phyloP scores from a whole-genome alignment of 495 filamentous ascomycete species.

The Aspergillus haitiensis region DNA sequence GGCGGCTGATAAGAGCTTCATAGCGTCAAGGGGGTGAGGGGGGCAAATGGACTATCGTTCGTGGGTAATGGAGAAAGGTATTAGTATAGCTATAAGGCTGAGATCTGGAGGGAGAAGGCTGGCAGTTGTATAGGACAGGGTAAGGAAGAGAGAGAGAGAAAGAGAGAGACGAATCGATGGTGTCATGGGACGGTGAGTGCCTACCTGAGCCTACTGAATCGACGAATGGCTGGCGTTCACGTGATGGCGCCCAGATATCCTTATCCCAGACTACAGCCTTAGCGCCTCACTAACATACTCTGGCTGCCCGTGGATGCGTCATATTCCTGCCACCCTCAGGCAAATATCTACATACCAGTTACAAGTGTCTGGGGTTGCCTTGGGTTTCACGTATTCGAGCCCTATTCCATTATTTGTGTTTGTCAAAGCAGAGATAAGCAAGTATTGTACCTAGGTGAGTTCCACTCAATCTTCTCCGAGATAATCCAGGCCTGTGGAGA shows the following conservation, averaged over 20 bases:
- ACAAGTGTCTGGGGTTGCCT: background rate
- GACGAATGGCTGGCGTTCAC: constrained; percentile 7
- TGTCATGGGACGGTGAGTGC: constrained; percentile 18
- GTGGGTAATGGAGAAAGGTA: background rate
- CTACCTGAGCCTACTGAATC: constrained; percentile 2
- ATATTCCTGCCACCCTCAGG: background rate
- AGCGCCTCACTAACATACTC: background rate
- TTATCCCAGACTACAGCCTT: background rate
- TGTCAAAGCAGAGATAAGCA: too few species aligned
- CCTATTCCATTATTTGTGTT: too few species aligned
- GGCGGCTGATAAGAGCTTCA: constrained; percentile 50
- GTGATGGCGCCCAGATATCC: constrained; percentile 8
- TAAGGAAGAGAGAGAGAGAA: background rate
- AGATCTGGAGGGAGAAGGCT: background rate
- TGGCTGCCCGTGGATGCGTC: background rate
- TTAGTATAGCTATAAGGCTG: background rate
- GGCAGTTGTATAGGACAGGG: background rate
- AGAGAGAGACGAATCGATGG: constrained; percentile 10
- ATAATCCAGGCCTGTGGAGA: too few species aligned
- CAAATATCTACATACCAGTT: too few species aligned
- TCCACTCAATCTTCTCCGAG: too few species aligned
- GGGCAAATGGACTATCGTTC: too few species aligned
- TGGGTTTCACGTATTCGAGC: background rate
- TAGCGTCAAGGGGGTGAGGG: constrained; percentile 21
- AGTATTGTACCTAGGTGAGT: too few species aligned